Evolutionary conservation across 441 rosid species (phyloP).

Genomic region (Adansonia rubrostipa): DNA sequence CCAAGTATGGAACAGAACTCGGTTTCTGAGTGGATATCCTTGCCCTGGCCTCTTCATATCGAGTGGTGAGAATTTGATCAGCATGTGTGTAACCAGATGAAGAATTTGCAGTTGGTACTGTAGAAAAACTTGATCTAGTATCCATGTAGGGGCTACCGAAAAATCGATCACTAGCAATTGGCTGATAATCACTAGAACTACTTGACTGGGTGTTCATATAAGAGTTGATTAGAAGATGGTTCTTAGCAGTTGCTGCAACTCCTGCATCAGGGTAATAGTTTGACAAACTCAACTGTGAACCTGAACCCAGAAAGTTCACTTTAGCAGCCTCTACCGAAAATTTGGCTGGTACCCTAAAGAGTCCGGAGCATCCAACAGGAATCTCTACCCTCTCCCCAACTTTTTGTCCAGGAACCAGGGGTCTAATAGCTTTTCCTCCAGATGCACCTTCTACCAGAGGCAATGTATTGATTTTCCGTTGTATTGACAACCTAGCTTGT

Average conservation of each 20-base stretch:
- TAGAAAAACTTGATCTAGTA: constrained; percentile 33
- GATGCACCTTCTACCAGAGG: constrained; percentile 41
- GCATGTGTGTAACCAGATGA: constrained; percentile 25
- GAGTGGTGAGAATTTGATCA: constrained; percentile 36
- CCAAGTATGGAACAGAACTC: constrained; percentile 39
- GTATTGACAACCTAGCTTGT: constrained; percentile 70
- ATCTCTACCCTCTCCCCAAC: constrained; percentile 45
- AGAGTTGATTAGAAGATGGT: constrained; percentile 40
- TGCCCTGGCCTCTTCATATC: constrained; percentile 35
- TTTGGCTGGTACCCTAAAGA: constrained; percentile 76
- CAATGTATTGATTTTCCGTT: constrained; percentile 50
- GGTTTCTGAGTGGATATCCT: constrained; percentile 36
- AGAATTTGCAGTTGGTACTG: constrained; percentile 28
- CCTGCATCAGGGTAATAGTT: constrained; percentile 47
- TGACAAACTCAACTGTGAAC: constrained; percentile 48
- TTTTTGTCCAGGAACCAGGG: constrained; percentile 37
- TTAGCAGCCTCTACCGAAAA: constrained; percentile 40
- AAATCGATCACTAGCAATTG: constrained; percentile 33
- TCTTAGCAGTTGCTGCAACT: constrained; percentile 33
- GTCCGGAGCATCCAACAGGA: constrained; percentile 67
- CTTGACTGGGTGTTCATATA: constrained; percentile 40
- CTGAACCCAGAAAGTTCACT: constrained; percentile 38
- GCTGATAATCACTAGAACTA: constrained; percentile 35
- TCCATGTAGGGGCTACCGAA: constrained; percentile 32
- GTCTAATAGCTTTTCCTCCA: constrained; percentile 32